Conservation (phyloP, 2,329 filamentous ascomycete genomes). For the Colletotrichum orbiculare region DNA sequence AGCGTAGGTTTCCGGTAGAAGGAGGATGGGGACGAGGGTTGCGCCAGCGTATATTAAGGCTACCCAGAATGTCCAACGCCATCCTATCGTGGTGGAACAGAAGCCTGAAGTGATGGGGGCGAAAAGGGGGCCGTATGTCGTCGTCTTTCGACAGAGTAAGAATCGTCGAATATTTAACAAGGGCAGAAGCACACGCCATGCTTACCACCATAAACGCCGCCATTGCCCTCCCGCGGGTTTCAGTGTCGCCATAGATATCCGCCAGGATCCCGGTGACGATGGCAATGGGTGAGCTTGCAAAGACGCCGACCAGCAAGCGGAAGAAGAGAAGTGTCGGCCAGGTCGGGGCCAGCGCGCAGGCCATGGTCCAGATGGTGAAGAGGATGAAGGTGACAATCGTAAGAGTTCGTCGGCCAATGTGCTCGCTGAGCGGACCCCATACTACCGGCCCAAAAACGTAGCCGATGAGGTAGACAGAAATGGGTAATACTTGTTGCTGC, state of each 20-base stretch:
- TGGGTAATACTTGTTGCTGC: constrained; percentile 63
- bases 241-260: constrained; percentile 70
- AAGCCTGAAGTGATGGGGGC: constrained; percentile 75
- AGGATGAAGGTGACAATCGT: constrained; percentile 57
- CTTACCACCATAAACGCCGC: constrained; percentile 72
- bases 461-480: constrained; percentile 72
- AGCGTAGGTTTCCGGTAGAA: constrained; percentile 74
- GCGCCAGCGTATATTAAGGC: constrained; percentile 74
- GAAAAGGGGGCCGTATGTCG: constrained; percentile 73
- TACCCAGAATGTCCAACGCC: constrained; percentile 79
- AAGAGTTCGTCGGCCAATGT: constrained; percentile 66
- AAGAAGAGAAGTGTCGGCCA: constrained; percentile 66
- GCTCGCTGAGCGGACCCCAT: constrained; percentile 75
- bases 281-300: constrained; percentile 69
- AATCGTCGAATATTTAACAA: not conserved
- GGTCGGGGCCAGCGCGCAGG: constrained; percentile 64
- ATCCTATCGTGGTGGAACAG: constrained; percentile 66
- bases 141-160: constrained; percentile 55
- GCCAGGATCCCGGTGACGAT: constrained; percentile 73
- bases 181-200: not conserved
- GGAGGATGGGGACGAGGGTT: constrained; percentile 69
- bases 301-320: constrained; percentile 63
- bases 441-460: constrained; percentile 71
- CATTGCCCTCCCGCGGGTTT: constrained; percentile 68
- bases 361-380: constrained; percentile 65